These are phyloP conservation scores for Linnemannia schmuckeri DNA, from an alignment of 192 early-diverging fungal genomes.

Conservation along the genomic window DNA sequence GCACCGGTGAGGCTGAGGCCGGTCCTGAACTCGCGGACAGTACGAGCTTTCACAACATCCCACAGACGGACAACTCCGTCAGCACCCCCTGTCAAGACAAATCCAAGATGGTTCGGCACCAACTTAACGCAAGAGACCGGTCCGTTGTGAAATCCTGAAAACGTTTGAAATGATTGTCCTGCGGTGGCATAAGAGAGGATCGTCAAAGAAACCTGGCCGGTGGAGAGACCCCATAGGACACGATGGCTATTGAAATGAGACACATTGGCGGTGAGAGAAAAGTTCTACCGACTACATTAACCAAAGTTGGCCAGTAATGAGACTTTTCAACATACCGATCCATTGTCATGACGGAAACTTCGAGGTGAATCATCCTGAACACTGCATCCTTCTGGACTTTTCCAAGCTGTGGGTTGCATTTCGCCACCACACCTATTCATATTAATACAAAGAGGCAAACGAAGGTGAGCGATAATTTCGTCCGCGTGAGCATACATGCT, in stretches of 20 bases:
- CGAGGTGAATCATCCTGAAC: constrained; percentile 59
- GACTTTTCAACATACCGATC: constrained; percentile 60
- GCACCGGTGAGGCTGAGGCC: not conserved
- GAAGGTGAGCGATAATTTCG: not conserved
- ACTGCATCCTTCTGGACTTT: constrained; percentile 72
- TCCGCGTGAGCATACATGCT: not conserved
- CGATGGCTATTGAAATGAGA: constrained; percentile 55
- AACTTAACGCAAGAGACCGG: constrained; percentile 59
- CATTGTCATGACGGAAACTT: constrained; percentile 64
- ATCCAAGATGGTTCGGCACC: constrained; percentile 25
- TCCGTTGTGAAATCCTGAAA: constrained; percentile 67
- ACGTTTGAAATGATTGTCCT: constrained; percentile 59
- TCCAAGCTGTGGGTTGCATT: constrained; percentile 69
- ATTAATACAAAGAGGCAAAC: not conserved
- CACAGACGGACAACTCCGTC: constrained; percentile 68
- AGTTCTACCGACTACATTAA: not conserved
- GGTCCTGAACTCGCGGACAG: constrained; percentile 49
- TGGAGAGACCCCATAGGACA: constrained; percentile 68
- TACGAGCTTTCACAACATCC: constrained; percentile 56
- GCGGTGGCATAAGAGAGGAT: constrained; percentile 57
- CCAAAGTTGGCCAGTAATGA: not conserved
- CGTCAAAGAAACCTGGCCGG: constrained; percentile 67
- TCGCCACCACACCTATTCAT: constrained; percentile 63
- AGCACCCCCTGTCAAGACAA: constrained; percentile 63
- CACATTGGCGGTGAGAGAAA: not conserved